A percentile compares a stretch with the other conserved stretches of the same genome.
Conservation (phyloP, 1,284 basidiomycete species). For the Sanguinoderma infundibulare region DNA sequence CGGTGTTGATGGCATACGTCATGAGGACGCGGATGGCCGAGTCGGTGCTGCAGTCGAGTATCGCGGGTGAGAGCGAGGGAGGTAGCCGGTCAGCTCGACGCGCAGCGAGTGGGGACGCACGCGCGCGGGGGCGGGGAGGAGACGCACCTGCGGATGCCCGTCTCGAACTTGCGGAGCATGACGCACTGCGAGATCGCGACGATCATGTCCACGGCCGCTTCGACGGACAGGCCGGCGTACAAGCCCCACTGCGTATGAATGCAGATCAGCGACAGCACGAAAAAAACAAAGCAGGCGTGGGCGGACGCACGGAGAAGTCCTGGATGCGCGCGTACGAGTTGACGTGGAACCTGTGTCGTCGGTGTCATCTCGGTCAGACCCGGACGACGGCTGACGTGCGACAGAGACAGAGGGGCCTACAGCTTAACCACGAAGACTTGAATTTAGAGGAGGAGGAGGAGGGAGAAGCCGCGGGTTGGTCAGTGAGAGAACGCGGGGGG, state of each 20-base stretch:
- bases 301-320: slow-evolving; percentile 21
- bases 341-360: slow-evolving; percentile 14
- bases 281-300: not conserved
- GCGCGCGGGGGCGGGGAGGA: not conserved
- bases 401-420: slow-evolving; percentile 9
- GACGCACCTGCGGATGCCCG: slow-evolving; percentile 27
- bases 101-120: not conserved
- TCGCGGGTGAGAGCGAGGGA: too few relatives aligned
- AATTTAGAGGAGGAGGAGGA: not conserved
- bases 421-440: slow-evolving; percentile 26
- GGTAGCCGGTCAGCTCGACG: too few relatives aligned
- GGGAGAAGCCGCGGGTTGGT: too few relatives aligned
- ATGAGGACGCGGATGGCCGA: slow-evolving; percentile 21
- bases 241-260: slow-evolving; percentile 24
- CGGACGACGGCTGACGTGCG: too few relatives aligned
- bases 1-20: slow-evolving; percentile 29
- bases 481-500: not conserved
- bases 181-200: slow-evolving; percentile 27
- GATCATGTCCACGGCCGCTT: slow-evolving; percentile 24
- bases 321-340: slow-evolving; percentile 17
- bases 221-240: slow-evolving; percentile 26
- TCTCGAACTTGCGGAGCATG: slow-evolving; percentile 24
- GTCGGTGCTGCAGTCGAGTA: slow-evolving; percentile 13
- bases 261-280: not conserved
- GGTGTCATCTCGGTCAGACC: not conserved